A percentile compares a stretch with the other conserved stretches of the same genome.
Evolutionary conservation across 495 filamentous ascomycete genomes (phyloP).

Genomic region (Aspergillus nanangensis): DNA sequence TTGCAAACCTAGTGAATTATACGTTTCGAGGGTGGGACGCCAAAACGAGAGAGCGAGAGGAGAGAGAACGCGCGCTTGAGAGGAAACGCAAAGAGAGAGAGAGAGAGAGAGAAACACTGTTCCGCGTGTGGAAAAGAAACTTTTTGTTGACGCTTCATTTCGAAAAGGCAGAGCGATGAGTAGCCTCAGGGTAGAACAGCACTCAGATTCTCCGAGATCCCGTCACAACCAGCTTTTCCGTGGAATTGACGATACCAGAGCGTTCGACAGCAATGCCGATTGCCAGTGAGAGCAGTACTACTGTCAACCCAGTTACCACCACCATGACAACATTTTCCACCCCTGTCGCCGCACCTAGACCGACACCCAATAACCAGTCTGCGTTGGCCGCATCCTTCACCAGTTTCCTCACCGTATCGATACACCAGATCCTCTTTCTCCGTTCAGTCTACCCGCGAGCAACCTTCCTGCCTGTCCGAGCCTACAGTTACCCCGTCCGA

Average conservation of each 20-base stretch:
- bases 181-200: conserved; percentile 47
- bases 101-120: neutral
- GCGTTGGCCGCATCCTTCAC: conserved; percentile 46
- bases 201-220: conserved; percentile 43
- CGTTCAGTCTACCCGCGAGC: conserved; percentile 74
- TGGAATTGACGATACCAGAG: conserved; percentile 34
- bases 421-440: conserved; percentile 91
- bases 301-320: conserved; percentile 28
- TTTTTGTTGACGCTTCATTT: conserved; percentile 26
- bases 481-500: conserved; percentile 84
- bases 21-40: neutral
- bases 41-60: neutral
- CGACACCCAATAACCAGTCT: conserved; percentile 42
- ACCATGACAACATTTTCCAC: conserved; percentile 46
- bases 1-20: neutral
- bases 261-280: conserved; percentile 42
- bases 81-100: neutral
- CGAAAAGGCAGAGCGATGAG: conserved; percentile 48
- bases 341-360: conserved; percentile 39
- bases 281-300: conserved; percentile 43
- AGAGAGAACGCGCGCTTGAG: neutral
- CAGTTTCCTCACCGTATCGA: conserved; percentile 80
- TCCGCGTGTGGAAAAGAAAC: conserved; percentile 1
- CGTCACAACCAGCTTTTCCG: conserved; percentile 35
- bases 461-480: conserved; percentile 76